Conservation (phyloP, 2,329 filamentous ascomycete species). For the Aspergillus fijiensis region DNA sequence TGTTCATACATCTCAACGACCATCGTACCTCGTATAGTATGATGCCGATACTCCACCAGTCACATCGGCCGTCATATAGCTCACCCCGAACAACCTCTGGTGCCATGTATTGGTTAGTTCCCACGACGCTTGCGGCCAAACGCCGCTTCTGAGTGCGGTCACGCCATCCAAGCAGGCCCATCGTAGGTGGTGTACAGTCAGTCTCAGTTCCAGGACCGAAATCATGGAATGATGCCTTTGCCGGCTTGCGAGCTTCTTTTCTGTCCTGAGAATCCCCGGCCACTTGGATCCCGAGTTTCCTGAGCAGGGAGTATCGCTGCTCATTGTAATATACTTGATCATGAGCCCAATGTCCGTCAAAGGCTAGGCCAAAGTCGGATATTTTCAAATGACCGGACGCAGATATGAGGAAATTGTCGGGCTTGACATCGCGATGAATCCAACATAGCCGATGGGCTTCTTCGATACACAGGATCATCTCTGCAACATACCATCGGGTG, state of each 20-base stretch:
- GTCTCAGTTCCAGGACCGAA: slow-evolving; percentile 26
- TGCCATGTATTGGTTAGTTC: slow-evolving; percentile 98
- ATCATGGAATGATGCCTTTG: slow-evolving; percentile 13
- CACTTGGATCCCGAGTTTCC: slow-evolving; percentile 71
- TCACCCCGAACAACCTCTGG: slow-evolving; percentile 85
- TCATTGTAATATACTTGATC: slow-evolving; percentile 83
- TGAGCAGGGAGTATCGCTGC: slow-evolving; percentile 74
- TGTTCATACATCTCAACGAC: background rate
- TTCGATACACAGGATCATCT: slow-evolving; percentile 95
- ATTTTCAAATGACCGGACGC: slow-evolving; percentile 89
- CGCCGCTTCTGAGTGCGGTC: slow-evolving; percentile 67
- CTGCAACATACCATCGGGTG: slow-evolving; percentile 83
- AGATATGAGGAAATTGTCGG: slow-evolving; percentile 93
- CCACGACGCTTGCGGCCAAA: slow-evolving; percentile 81
- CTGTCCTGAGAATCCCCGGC: slow-evolving; percentile 72
- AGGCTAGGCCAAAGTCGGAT: slow-evolving; percentile 92
- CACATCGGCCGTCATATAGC: slow-evolving; percentile 85
- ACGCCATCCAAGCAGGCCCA: slow-evolving; percentile 66
- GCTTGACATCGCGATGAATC: slow-evolving; percentile 95
- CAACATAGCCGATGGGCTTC: slow-evolving; percentile 84
- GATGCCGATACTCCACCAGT: slow-evolving; percentile 95
- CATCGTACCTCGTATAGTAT: slow-evolving; percentile 75
- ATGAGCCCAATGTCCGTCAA: slow-evolving; percentile 93
- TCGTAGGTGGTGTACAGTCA: slow-evolving; percentile 27
- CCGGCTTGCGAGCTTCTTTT: slow-evolving; percentile 49